A percentile compares a stretch with the other conserved stretches of the same genome.
phyloP scores from a whole-genome alignment of 345 rosid species.

The Gossypium ekmanianum region DNA sequence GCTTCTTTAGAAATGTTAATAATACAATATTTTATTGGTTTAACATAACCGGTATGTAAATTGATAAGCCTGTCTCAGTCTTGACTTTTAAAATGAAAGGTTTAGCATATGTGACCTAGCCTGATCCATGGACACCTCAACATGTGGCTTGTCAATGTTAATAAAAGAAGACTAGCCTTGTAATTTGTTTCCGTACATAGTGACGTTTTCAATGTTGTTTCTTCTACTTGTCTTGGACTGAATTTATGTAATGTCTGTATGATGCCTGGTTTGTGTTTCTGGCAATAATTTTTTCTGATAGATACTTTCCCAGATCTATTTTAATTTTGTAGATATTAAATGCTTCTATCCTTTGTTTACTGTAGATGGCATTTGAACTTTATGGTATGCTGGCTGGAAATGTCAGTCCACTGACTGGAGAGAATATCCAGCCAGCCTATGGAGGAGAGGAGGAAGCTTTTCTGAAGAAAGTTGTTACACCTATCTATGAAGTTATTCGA shows the following conservation, averaged over 20 bases:
- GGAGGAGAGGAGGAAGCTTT: constrained; percentile 98
- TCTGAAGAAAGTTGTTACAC: constrained; percentile 86
- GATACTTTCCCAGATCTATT: constrained; percentile 8
- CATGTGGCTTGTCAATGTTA: not conserved
- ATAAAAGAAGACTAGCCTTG: not conserved
- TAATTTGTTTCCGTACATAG: not conserved
- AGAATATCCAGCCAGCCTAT: constrained; percentile 95
- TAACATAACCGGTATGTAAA: not conserved
- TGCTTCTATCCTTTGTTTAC: constrained; percentile 16
- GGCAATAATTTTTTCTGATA: not conserved
- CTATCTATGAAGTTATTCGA: constrained; percentile 78
- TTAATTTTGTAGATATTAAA: not conserved
- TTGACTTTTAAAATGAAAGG: not conserved
- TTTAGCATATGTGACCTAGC: not conserved
- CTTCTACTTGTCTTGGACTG: not conserved
- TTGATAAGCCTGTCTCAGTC: not conserved
- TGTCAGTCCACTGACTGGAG: constrained; percentile 97
- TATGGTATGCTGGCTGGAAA: constrained; percentile 98
- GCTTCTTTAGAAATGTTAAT: not conserved
- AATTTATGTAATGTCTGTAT: not conserved
- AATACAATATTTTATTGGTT: not conserved
- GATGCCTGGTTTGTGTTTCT: not conserved
- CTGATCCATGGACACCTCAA: not conserved
- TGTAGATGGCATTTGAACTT: constrained; percentile 96
- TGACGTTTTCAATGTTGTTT: not conserved